These are phyloP conservation scores for Plasmodium relictum DNA, from an alignment of 169 alveolate species.

Conservation along the genomic window DNA sequence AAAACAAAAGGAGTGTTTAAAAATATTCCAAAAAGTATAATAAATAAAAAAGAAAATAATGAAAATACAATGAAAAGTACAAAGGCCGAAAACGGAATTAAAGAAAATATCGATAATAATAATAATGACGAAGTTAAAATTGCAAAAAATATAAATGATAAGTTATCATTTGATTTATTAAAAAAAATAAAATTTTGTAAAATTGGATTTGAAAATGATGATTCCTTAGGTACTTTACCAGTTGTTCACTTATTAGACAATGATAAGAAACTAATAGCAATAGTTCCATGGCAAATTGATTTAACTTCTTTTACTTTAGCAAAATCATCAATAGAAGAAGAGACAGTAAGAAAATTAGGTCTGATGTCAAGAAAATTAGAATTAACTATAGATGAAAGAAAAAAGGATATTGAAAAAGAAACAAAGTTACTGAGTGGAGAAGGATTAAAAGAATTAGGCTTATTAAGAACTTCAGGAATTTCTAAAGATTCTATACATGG, in stretches of 20 bases:
- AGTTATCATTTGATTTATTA: slow-evolving; percentile 69
- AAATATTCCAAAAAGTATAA: slow-evolving; percentile 19
- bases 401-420: slow-evolving; percentile 68
- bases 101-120: not conserved
- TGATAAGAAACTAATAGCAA: slow-evolving; percentile 37
- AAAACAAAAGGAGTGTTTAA: slow-evolving; percentile 20
- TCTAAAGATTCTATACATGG: slow-evolving; percentile 2
- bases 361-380: slow-evolving; percentile 34
- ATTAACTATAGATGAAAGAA: slow-evolving; percentile 61
- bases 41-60: slow-evolving; percentile 7
- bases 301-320: slow-evolving; percentile 62
- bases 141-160: slow-evolving; percentile 59
- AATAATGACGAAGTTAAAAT: slow-evolving; percentile 13
- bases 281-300: slow-evolving; percentile 75
- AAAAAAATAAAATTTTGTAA: slow-evolving; percentile 70
- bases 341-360: slow-evolving; percentile 56
- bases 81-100: slow-evolving; percentile 18
- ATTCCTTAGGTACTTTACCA: slow-evolving; percentile 58
- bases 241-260: slow-evolving; percentile 59
- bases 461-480: slow-evolving; percentile 49
- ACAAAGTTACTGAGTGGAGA: slow-evolving; percentile 84
- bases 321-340: slow-evolving; percentile 79
- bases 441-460: slow-evolving; percentile 83
- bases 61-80: not conserved
- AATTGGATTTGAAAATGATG: slow-evolving; percentile 61